A percentile compares a stretch with the other conserved stretches of the same genome.
Conservation (phyloP, 257 asterid genomes). For the Nemophila menziesii region DNA sequence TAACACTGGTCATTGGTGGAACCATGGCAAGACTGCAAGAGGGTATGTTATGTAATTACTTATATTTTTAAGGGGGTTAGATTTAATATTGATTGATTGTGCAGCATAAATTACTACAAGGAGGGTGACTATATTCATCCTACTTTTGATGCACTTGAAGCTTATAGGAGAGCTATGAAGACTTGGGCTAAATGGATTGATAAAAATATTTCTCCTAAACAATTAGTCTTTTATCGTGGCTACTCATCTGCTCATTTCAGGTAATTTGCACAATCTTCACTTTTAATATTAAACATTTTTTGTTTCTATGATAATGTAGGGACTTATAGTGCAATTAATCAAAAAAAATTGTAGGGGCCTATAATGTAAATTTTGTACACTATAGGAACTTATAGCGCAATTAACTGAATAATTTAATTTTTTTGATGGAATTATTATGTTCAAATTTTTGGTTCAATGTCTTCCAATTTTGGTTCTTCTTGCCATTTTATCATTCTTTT, state of each 20-base stretch:
- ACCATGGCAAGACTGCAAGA: slow-evolving; percentile 92
- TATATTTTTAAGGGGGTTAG: slow-evolving; percentile 2
- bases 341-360: too few species aligned
- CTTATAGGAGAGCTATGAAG: slow-evolving; percentile 69
- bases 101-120: slow-evolving; percentile 86
- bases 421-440: too few species aligned
- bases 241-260: slow-evolving; percentile 98
- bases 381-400: too few species aligned
- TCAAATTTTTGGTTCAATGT: too few species aligned
- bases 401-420: too few species aligned
- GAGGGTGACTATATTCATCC: slow-evolving; percentile 68
- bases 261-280: too few species aligned
- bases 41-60: slow-evolving; percentile 71
- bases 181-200: slow-evolving; percentile 92
- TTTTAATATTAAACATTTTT: too few species aligned
- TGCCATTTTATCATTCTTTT: too few species aligned
- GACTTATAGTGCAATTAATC: too few species aligned
- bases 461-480: too few species aligned
- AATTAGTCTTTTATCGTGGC: slow-evolving; percentile 77
- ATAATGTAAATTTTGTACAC: too few species aligned
- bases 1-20: slow-evolving; percentile 98
- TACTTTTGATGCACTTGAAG: slow-evolving; percentile 69
- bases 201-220: slow-evolving; percentile 24
- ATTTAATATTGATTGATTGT: slow-evolving; percentile 13
- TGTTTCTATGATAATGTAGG: too few species aligned